Percentiles rank a stretch among this genome's conserved stretches.
Conservation (phyloP, 768 basidiomycete genomes). For the Macrolepiota albuminosa region DNA sequence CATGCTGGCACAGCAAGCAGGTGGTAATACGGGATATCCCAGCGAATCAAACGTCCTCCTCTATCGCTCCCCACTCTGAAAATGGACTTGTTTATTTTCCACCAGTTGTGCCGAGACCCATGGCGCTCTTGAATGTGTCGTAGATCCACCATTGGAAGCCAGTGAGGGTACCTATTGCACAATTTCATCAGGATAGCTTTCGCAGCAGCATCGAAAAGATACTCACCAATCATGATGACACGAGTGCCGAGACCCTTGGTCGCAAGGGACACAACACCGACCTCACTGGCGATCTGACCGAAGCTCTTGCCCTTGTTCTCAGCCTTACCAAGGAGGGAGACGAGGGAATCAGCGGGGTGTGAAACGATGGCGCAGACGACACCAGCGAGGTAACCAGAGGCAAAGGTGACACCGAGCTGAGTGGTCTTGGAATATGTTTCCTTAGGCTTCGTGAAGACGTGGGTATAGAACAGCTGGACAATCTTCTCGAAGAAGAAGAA, state of each 20-base stretch:
- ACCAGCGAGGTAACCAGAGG: slow-evolving; percentile 92
- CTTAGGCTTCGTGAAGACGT: slow-evolving; percentile 79
- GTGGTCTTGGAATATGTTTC: slow-evolving; percentile 74
- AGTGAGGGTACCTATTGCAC: slow-evolving; percentile 35
- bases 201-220: slow-evolving; percentile 15
- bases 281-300: slow-evolving; percentile 67
- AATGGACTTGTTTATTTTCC: slow-evolving; percentile 55
- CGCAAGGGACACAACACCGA: slow-evolving; percentile 56
- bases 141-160: slow-evolving; percentile 97
- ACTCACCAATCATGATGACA: slow-evolving; percentile 77
- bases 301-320: slow-evolving; percentile 77
- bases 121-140: slow-evolving; percentile 76
- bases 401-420: slow-evolving; percentile 86
- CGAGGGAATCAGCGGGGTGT: slow-evolving; percentile 91
- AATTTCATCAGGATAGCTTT: neutral
- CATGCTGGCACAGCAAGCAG: slow-evolving; percentile 6
- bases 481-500: slow-evolving; percentile 95
- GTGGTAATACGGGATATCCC: slow-evolving; percentile 5
- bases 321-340: slow-evolving; percentile 91
- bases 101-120: slow-evolving; percentile 87
- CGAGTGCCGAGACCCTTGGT: slow-evolving; percentile 87
- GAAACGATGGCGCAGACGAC: slow-evolving; percentile 95
- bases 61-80: neutral
- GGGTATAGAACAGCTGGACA: slow-evolving; percentile 82
- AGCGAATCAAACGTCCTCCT: slow-evolving; percentile 2